Base-by-base conservation (phyloP, 1,139 yeast genomes). In the Taphrina communis region DNA sequence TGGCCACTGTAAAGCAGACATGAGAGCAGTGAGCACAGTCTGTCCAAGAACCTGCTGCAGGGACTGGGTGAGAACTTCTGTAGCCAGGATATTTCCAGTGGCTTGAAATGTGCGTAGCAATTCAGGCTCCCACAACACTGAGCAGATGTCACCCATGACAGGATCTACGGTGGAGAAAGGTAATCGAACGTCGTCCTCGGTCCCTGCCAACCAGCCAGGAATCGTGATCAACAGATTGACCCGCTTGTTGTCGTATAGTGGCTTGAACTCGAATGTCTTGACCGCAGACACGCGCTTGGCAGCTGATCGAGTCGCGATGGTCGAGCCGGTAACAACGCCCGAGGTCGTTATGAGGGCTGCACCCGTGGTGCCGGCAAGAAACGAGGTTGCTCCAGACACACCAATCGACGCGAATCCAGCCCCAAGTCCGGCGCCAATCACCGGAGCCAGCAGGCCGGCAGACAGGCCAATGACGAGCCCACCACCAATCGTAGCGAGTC, bases 131-230 rank as follows among this genome's bases (percentile, higher is more conserved):
- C 99, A 95, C 61, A 90, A 80, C 17, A 95, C 82, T 0, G 98
- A 91, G 75, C 89, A 89, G 74, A 94, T 80, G 78, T 95, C 99
- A 12, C 99, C 99, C 95, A 94, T 92, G 0, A 93, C 90, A 0
- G 99, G 99, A 77, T 95, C 99, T 6, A 94, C 89, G 0, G 99
- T 94, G 0, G 97, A 90, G 76, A 93, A 95, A 2, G 99, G 99
- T 72, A 95, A 83, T 76, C 99, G 83, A 17, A 95, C 96, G 83
- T 95, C 99, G 86, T 95, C 99, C 74, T 88, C 86, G 72, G 87
- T 88, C 77, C 97, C 96, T 71, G 89, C 88, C 95, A 94, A 92
- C 99, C 99, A 95, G 35, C 99, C 99, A 69, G 96, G 88, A 0
- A 95, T 93, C 0, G 97, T 92, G n/a, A 95, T 80, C 61, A 94